Evolutionary conservation across 2,329 filamentous ascomycete species (phyloP), one percentile per base, ranked within the genome.

Genomic region (Aspergillus fumigatus): DNA sequence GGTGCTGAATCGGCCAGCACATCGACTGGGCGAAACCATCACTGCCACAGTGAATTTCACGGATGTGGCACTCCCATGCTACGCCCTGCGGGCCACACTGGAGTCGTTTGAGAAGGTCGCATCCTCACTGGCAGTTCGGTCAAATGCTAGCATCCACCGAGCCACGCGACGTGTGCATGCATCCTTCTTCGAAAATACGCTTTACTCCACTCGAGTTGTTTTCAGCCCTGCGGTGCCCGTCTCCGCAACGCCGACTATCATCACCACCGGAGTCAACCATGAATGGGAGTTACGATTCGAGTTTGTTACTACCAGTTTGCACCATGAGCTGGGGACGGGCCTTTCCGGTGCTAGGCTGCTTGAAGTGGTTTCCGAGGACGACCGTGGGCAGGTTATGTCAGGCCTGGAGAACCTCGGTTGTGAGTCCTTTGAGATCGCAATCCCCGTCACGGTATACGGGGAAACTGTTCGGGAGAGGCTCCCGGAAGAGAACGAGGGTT

Each of bases 271-370:
- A 1, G 84, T 99, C 3, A 89, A 84, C 61, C 78, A 97, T 26
- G 88, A 91, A 63, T 99, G 94, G 94, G 89, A 88, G 71, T 79
- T 99, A 35, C 81, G 90, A 1, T 85, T 99, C 56, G 92, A 97
- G 74, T 99, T 99, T 74, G 92, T 96, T 26, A 93, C 93, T 5
- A 87, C 89, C 5, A 84, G 82, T 43, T 63, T 66, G 9, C 70
- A 73, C 32, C 66, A 71, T 40, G 76, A 77, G 8, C 64, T 67
- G 25, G 71, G 75, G 7, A 59, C 64, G 3, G 69, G 67, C 59
- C 75, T 67, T 23, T 72, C 71, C 2, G 75, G 75, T 11, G 67
- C 65, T 54, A 80, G 82, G 3, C 73, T 96, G n/a, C 75, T 96
- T 43, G 92, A 96, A 70, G 85, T 90, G 65, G 83, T 94, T 10